Evolutionary conservation across 2,329 filamentous ascomycete species (phyloP).

Genomic region (Sphaceloma murrayae): DNA sequence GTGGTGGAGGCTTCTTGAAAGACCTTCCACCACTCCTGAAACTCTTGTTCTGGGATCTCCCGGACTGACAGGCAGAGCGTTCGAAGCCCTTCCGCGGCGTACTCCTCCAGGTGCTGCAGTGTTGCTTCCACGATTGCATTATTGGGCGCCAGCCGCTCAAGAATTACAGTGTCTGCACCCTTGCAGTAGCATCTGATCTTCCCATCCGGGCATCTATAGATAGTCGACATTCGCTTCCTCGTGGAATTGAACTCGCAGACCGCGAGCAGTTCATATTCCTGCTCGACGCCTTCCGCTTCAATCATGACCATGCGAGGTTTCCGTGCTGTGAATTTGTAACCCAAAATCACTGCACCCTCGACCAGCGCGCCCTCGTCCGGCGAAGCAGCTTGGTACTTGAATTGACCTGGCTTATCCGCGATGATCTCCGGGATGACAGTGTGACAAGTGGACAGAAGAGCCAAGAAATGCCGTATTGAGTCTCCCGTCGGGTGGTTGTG

Average conservation of each 20-base stretch:
- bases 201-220: slow-evolving; percentile 92
- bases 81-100: slow-evolving; percentile 88
- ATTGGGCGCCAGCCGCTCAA: slow-evolving; percentile 75
- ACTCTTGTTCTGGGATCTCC: slow-evolving; percentile 83
- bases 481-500: slow-evolving; percentile 46
- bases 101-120: slow-evolving; percentile 91
- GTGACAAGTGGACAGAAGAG: slow-evolving; percentile 81
- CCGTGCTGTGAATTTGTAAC: slow-evolving; percentile 82
- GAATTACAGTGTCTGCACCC: slow-evolving; percentile 92
- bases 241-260: slow-evolving; percentile 99
- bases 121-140: slow-evolving; percentile 80
- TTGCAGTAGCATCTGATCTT: slow-evolving; percentile 93
- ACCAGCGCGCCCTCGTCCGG: slow-evolving; percentile 96
- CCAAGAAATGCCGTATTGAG: slow-evolving; percentile 75
- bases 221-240: slow-evolving; percentile 93
- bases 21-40: slow-evolving; percentile 73
- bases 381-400: slow-evolving; percentile 97
- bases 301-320: slow-evolving; percentile 86
- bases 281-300: slow-evolving; percentile 58
- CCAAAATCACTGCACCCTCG: slow-evolving; percentile 73
- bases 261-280: slow-evolving; percentile 81
- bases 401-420: slow-evolving; percentile 65
- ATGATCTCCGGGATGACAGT: slow-evolving; percentile 91
- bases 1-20: slow-evolving; percentile 85
- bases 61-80: slow-evolving; percentile 93